A percentile compares a stretch with the other conserved stretches of the same genome.
Conservation (phyloP, 805 yeast genomes). For the Cyberlindnera bimundalis region DNA sequence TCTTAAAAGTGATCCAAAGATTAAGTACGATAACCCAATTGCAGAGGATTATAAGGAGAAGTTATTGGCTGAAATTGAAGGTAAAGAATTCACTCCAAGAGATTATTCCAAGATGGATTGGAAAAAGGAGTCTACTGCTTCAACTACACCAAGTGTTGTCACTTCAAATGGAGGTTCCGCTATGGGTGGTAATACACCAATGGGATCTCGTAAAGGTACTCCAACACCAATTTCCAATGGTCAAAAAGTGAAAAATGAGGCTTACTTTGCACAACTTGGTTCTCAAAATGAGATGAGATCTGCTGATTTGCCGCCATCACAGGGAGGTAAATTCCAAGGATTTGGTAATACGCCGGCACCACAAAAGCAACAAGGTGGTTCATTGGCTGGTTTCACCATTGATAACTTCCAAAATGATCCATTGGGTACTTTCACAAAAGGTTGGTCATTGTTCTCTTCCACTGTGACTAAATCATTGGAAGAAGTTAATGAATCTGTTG, state of each 20-base stretch:
- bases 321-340: constrained; percentile 91
- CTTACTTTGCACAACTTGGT: constrained; percentile 79
- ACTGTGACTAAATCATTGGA: constrained; percentile 78
- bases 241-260: constrained; percentile 60
- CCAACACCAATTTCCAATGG: constrained; percentile 28
- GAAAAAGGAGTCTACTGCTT: constrained; percentile 16
- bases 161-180: constrained; percentile 3
- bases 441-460: constrained; percentile 92
- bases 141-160: constrained; percentile 3
- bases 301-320: constrained; percentile 79
- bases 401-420: constrained; percentile 81
- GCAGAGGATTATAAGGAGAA: constrained; percentile 93
- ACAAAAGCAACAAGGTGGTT: constrained; percentile 31
- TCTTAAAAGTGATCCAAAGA: constrained; percentile 55
- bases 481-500: constrained; percentile 84
- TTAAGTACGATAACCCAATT: constrained; percentile 81
- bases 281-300: constrained; percentile 69
- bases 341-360: constrained; percentile 80
- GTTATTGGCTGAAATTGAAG: constrained; percentile 72
- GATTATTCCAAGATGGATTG: constrained; percentile 45
- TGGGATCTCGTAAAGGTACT: constrained; percentile 41
- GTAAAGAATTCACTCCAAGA: constrained; percentile 55
- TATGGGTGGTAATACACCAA: constrained; percentile 23
- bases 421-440: constrained; percentile 81
- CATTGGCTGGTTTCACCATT: constrained; percentile 54